These are phyloP conservation scores for Camellia granthamiana DNA, from an alignment of 148 eudicot species.

Conservation along the genomic window DNA sequence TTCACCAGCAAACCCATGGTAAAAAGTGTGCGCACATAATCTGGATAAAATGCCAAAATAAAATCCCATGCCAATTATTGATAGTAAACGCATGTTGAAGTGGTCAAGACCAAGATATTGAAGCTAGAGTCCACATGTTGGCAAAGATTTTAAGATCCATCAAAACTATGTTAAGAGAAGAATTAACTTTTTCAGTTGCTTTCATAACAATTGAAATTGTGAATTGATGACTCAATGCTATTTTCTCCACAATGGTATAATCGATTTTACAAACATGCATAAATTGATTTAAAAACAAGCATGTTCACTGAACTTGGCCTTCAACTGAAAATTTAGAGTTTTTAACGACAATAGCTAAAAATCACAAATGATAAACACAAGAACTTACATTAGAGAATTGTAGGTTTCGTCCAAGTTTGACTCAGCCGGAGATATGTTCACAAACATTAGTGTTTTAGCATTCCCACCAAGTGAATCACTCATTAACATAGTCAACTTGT, in stretches of 20 bases:
- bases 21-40: background rate
- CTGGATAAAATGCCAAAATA: background rate
- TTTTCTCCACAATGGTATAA: background rate
- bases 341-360: background rate
- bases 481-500: constrained; percentile 97
- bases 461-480: constrained; percentile 98
- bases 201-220: background rate
- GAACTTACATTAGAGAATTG: constrained; percentile 82
- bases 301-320: background rate
- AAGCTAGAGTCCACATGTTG: background rate
- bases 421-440: constrained; percentile 88
- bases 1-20: background rate
- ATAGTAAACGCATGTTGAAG: background rate
- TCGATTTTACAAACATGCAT: background rate
- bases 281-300: background rate
- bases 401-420: constrained; percentile 93
- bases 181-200: background rate
- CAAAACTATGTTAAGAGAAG: background rate
- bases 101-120: background rate
- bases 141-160: background rate
- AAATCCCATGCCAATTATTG: background rate
- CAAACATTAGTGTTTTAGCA: constrained; percentile 97
- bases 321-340: background rate
- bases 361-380: background rate
- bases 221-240: background rate